phyloP scores from a whole-genome alignment of 2,329 filamentous ascomycete genomes.

The Colletotrichum somersetense region DNA sequence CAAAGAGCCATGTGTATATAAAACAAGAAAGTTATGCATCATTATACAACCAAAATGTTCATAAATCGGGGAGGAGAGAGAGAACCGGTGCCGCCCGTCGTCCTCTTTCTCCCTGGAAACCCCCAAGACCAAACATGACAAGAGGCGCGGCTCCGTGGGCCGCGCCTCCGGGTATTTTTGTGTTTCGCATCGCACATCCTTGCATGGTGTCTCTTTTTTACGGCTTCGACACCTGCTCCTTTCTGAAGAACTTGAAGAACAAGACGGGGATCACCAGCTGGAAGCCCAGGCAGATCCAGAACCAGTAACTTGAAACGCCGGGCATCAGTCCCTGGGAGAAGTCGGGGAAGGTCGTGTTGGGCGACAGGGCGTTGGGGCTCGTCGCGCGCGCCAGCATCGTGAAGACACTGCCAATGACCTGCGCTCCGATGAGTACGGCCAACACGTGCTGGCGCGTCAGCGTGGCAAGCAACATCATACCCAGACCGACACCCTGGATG shows the following conservation, averaged over 20 bases:
- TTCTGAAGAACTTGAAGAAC: slow-evolving; percentile 68
- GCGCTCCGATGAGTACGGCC: slow-evolving; percentile 71
- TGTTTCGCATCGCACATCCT: slow-evolving; percentile 32
- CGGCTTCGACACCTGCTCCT: slow-evolving; percentile 69
- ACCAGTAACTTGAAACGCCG: slow-evolving; percentile 64
- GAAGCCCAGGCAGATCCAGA: slow-evolving; percentile 70
- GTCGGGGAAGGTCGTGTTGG: slow-evolving; percentile 73
- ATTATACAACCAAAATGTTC: slow-evolving; percentile 41
- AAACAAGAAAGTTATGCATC: slow-evolving; percentile 33
- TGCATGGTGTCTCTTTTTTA: slow-evolving; percentile 44
- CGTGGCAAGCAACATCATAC: slow-evolving; percentile 76
- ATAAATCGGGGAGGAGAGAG: slow-evolving; percentile 29
- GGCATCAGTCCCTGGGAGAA: slow-evolving; percentile 62
- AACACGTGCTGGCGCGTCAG: slow-evolving; percentile 74
- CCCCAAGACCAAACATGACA: slow-evolving; percentile 35
- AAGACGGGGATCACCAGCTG: slow-evolving; percentile 71
- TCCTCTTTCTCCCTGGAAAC: slow-evolving; percentile 15
- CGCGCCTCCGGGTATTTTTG: slow-evolving; percentile 36
- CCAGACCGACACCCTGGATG: slow-evolving; percentile 74
- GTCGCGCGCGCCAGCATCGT: slow-evolving; percentile 73
- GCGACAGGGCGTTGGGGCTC: slow-evolving; percentile 71
- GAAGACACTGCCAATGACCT: slow-evolving; percentile 71
- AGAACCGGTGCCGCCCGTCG: slow-evolving; percentile 24
- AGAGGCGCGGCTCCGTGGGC: slow-evolving; percentile 15
- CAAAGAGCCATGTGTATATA: slow-evolving; percentile 40